phyloP scores from a whole-genome alignment of 495 filamentous ascomycete species.

The Geopyxis carbonaria region DNA sequence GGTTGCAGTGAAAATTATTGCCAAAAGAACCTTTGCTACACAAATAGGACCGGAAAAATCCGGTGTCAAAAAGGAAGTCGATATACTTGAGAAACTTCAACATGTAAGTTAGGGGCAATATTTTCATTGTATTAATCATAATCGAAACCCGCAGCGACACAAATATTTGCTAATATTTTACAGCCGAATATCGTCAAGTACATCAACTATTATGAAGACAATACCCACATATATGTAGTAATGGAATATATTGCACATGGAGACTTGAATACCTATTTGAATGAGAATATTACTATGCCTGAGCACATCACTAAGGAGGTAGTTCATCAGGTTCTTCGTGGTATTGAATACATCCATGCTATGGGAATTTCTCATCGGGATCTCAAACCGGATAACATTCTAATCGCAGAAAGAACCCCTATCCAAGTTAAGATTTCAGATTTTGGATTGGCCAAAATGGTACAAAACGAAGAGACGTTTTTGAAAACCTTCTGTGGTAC shows the following conservation, averaged over 20 bases:
- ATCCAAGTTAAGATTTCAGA: slow-evolving; percentile 81
- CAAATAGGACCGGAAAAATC: slow-evolving; percentile 50
- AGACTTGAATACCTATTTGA: slow-evolving; percentile 60
- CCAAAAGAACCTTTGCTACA: slow-evolving; percentile 77
- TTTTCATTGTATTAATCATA: background rate
- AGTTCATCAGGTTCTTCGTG: slow-evolving; percentile 58
- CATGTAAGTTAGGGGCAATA: slow-evolving; percentile 44
- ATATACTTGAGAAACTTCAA: slow-evolving; percentile 65
- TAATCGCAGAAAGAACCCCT: slow-evolving; percentile 55
- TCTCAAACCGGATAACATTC: slow-evolving; percentile 94
- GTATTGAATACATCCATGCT: slow-evolving; percentile 71
- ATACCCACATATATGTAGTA: slow-evolving; percentile 62
- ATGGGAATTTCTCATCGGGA: slow-evolving; percentile 87
- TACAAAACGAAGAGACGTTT: slow-evolving; percentile 73
- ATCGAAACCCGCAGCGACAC: background rate
- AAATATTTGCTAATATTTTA: slow-evolving; percentile 15
- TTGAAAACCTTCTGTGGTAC: slow-evolving; percentile 94
- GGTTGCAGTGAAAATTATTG: slow-evolving; percentile 79
- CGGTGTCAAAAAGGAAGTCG: slow-evolving; percentile 75
- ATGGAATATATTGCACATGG: slow-evolving; percentile 87
- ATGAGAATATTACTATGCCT: slow-evolving; percentile 38
- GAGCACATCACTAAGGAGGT: slow-evolving; percentile 55
- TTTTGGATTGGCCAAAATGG: slow-evolving; percentile 87
- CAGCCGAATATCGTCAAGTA: slow-evolving; percentile 84
- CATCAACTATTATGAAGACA: slow-evolving; percentile 64